Evolutionary conservation across 345 rosid species (phyloP), one percentile per base, ranked within the genome.

Genomic region (Kernera saxatilis): DNA sequence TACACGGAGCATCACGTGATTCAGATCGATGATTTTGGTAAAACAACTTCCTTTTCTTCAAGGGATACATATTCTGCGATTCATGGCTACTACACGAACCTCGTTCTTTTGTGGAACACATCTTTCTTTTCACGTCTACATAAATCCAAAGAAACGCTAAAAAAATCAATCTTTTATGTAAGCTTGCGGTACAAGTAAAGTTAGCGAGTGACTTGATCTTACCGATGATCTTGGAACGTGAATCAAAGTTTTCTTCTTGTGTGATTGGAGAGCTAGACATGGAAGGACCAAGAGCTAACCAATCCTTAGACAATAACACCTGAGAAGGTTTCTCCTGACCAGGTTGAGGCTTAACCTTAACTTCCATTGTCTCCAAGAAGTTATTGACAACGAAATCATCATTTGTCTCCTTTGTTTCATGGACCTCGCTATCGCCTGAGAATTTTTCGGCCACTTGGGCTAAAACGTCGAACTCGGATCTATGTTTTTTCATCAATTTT

Each of bases 41-140:
- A 40, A 79, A 77, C 41, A 74, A 67, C 73, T 79, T 79, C 41
- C 78, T 74, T 73, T 72, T 77, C 72, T 77, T 81, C 70, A 74
- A 66, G 54, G 81, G 78, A 74, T 58, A 75, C 23, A 74, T 45
- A 69, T 77, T 69, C 32, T 75, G 55, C 23, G 84, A 69, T 75
- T 74, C 80, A 32, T 59, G 78, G 67, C 56, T 77, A 32, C 45
- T 67, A 61, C 63, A 44, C 39, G 15, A 49, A 27, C 46, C 46
- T 56, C 53, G 62, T 18, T 65, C 77, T 15, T 44, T 69, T 7
- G 14, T 30, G 62, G 27, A 64, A 50, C 8, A 5, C 2, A 57
- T 37, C 36, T 53, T 84, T 63, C 54, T 40, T 67, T 58, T 75
- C 45, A 66, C 53, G 15, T 82, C 83, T 79, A 52, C 53, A 70